Conservation (phyloP, 1,284 basidiomycete genomes). For the Rhodotorula sp. region DNA sequence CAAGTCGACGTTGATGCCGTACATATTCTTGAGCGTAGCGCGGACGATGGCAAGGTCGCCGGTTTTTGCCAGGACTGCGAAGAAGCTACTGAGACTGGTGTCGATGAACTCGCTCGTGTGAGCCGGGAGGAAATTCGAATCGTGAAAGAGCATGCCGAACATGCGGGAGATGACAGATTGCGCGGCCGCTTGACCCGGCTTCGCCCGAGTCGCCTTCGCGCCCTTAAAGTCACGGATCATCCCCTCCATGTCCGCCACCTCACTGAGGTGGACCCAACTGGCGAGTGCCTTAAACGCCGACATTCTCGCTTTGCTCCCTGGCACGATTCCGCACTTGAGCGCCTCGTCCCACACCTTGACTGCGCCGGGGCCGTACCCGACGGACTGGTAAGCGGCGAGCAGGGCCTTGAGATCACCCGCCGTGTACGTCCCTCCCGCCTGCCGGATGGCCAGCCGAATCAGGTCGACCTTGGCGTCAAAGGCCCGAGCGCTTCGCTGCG, state of each 20-base stretch:
- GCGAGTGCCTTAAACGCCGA: slow-evolving; percentile 25
- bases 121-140: not conserved
- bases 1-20: slow-evolving; percentile 32
- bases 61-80: slow-evolving; percentile 25
- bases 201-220: not conserved
- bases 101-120: slow-evolving; percentile 1
- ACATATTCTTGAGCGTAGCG: slow-evolving; percentile 25
- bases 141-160: slow-evolving; percentile 18
- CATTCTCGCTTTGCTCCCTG: not conserved
- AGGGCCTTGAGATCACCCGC: slow-evolving; percentile 21
- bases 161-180: slow-evolving; percentile 9
- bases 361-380: slow-evolving; percentile 31
- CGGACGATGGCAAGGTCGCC: slow-evolving; percentile 21
- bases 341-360: slow-evolving; percentile 32
- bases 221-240: slow-evolving; percentile 20
- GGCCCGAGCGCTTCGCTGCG: slow-evolving; percentile 1
- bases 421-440: slow-evolving; percentile 21
- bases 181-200: no score
- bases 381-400: slow-evolving; percentile 21
- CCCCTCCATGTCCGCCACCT: not conserved
- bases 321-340: slow-evolving; percentile 7
- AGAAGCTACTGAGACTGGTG: slow-evolving; percentile 18
- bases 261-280: slow-evolving; percentile 35
- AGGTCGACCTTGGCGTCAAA: slow-evolving; percentile 28
- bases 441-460: slow-evolving; percentile 14